Evolutionary conservation across 2,329 filamentous ascomycete genomes (phyloP).

Genomic region (Ascochyta rabiei): DNA sequence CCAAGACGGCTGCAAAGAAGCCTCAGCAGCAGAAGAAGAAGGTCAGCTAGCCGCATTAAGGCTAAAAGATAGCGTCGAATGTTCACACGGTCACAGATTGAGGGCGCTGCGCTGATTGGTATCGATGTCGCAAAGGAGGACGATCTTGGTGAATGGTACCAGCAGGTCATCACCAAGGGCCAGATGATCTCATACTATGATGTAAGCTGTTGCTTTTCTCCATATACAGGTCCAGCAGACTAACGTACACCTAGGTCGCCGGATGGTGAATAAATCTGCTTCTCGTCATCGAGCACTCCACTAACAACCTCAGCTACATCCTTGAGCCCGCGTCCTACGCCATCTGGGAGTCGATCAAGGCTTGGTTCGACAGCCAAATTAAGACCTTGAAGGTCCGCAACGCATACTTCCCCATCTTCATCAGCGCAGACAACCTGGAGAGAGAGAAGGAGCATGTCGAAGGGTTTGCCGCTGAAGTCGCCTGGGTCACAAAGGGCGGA

Average conservation of each 20-base stretch:
- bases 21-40: conserved; percentile 58
- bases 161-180: conserved; percentile 95
- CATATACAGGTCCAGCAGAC: not conserved
- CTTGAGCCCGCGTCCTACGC: conserved; percentile 69
- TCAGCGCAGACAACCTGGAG: conserved; percentile 81
- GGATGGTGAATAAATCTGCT: conserved; percentile 28
- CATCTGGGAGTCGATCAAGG: conserved; percentile 71
- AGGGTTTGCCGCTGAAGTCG: conserved; percentile 91
- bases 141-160: conserved; percentile 95
- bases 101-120: conserved; percentile 74
- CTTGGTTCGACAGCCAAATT: conserved; percentile 69
- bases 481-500: conserved; percentile 89
- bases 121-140: conserved; percentile 85
- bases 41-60: conserved; percentile 25
- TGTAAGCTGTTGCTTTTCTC: conserved; percentile 66
- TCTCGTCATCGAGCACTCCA: not conserved
- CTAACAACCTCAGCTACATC: conserved; percentile 66
- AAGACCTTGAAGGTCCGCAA: conserved; percentile 93
- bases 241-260: conserved; percentile 28
- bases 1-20: conserved; percentile 48
- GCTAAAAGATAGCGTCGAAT: not conserved
- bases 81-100: conserved; percentile 51
- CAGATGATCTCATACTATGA: conserved; percentile 99
- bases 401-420: conserved; percentile 91
- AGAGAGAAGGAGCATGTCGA: conserved; percentile 95